phyloP scores from a whole-genome alignment of 371 early-diverging fungal genomes.

The Nematocida ausubeli region DNA sequence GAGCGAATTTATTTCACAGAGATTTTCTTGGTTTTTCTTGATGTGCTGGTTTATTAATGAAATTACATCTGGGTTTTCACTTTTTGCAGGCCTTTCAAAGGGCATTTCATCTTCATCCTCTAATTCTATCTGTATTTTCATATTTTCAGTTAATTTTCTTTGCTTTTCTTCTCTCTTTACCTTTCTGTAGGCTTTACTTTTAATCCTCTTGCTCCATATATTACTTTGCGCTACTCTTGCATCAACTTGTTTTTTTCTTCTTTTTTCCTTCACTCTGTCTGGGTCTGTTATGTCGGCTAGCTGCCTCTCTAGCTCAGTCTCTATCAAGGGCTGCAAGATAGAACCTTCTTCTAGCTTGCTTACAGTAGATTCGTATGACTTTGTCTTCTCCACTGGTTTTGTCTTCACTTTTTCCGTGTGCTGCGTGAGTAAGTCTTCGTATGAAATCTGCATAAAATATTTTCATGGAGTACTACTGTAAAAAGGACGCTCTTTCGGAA shows the following conservation, averaged over 20 bases:
- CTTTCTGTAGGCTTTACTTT: conserved; percentile 65
- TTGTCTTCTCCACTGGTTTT: not conserved
- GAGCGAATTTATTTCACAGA: too few species aligned
- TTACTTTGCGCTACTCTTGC: conserved; percentile 61
- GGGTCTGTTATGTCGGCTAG: conserved; percentile 41
- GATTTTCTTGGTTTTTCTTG: too few species aligned
- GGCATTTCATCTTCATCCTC: too few species aligned
- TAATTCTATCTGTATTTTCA: conserved; percentile 5
- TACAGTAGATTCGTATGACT: too few species aligned
- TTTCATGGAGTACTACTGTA: conserved; percentile 54
- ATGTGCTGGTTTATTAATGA: too few species aligned
- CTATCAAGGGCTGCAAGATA: conserved; percentile 40
- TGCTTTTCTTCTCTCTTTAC: conserved; percentile 46
- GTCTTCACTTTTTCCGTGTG: not conserved
- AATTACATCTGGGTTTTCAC: too few species aligned
- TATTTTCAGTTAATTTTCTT: not conserved
- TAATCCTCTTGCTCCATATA: conserved; percentile 64
- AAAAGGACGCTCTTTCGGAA: conserved; percentile 48
- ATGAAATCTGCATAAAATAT: conserved; percentile 24
- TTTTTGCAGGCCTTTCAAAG: too few species aligned
- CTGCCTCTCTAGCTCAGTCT: conserved; percentile 51
- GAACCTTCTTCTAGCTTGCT: not conserved
- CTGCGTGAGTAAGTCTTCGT: conserved; percentile 3
- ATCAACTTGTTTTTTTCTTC: conserved; percentile 39
- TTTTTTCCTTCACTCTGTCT: conserved; percentile 41